Conservation (phyloP, 164 flowering plant species). For the Liquidambar formosana region DNA sequence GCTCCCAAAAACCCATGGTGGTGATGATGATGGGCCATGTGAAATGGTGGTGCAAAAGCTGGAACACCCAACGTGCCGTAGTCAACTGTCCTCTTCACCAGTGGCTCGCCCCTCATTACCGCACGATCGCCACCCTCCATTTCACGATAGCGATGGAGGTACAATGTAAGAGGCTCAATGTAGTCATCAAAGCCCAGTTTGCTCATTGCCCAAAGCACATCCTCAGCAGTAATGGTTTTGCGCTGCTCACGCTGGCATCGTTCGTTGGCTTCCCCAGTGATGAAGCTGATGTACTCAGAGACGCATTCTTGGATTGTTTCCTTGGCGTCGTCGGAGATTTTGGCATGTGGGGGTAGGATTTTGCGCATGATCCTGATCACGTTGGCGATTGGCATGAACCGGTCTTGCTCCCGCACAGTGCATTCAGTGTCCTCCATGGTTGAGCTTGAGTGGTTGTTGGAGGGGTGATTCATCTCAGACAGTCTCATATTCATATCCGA, state of each 20-base stretch:
- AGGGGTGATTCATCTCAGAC: conserved; percentile 8
- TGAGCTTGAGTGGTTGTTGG: neutral
- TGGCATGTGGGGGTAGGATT: conserved; percentile 80
- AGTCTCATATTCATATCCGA: conserved; percentile 17
- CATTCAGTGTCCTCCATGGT: conserved; percentile 37
- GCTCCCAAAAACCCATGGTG: conserved; percentile 26
- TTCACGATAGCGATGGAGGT: conserved; percentile 63
- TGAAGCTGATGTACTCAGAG: conserved; percentile 89
- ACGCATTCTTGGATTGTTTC: conserved; percentile 91
- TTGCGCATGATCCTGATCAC: conserved; percentile 82
- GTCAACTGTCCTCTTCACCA: conserved; percentile 31
- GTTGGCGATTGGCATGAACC: conserved; percentile 85
- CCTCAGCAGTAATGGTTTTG: conserved; percentile 92
- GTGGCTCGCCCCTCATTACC: conserved; percentile 28
- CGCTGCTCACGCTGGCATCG: conserved; percentile 91
- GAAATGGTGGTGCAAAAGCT: conserved; percentile 31
- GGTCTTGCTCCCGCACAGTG: conserved; percentile 74
- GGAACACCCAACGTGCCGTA: conserved; percentile 9
- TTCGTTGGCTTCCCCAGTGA: conserved; percentile 88
- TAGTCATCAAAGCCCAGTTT: conserved; percentile 89
- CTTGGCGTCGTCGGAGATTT: conserved; percentile 89
- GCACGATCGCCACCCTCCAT: conserved; percentile 43
- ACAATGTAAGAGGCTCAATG: conserved; percentile 66
- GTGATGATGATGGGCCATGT: conserved; percentile 34
- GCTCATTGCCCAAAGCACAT: conserved; percentile 90